phyloP scores from a whole-genome alignment of 371 early-diverging fungal genomes.

The Rhizopus microsporus region DNA sequence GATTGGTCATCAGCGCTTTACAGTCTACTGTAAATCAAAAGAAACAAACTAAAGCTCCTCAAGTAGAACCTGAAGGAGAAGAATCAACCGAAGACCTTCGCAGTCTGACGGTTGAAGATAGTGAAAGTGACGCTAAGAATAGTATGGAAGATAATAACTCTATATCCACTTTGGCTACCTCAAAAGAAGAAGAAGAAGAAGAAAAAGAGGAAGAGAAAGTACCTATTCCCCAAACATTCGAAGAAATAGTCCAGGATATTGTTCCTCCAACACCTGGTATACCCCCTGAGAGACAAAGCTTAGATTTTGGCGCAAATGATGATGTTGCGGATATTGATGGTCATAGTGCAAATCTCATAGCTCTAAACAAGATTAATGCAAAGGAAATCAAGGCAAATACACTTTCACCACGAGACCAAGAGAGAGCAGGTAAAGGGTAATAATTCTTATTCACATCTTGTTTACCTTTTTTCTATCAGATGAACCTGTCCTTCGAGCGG shows the following conservation, averaged over 20 bases:
- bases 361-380: conserved; percentile 31
- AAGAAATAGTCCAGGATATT: conserved; percentile 20
- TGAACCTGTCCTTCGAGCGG: conserved; percentile 51
- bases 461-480: conserved; percentile 12
- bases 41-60: conserved; percentile 3
- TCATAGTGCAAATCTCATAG: conserved; percentile 30
- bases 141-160: conserved; percentile 16
- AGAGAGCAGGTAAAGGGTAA: conserved; percentile 40
- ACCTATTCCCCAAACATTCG: conserved; percentile 7
- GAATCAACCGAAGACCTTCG: conserved; percentile 4
- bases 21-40: conserved; percentile 24
- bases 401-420: conserved; percentile 52
- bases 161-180: conserved; percentile 6
- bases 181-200: conserved; percentile 2
- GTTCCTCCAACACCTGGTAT: conserved; percentile 34
- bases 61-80: conserved; percentile 2
- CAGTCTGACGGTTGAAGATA: background rate
- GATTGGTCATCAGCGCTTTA: conserved; percentile 25
- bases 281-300: conserved; percentile 20
- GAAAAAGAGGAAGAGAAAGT: background rate
- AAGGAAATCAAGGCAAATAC: conserved; percentile 48
- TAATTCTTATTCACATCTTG: background rate
- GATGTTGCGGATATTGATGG: conserved; percentile 23
- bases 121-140: conserved; percentile 6
- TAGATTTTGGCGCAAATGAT: conserved; percentile 20